phyloP scores from a whole-genome alignment of 768 basidiomycete species.

The Pleurotus cornucopiae region DNA sequence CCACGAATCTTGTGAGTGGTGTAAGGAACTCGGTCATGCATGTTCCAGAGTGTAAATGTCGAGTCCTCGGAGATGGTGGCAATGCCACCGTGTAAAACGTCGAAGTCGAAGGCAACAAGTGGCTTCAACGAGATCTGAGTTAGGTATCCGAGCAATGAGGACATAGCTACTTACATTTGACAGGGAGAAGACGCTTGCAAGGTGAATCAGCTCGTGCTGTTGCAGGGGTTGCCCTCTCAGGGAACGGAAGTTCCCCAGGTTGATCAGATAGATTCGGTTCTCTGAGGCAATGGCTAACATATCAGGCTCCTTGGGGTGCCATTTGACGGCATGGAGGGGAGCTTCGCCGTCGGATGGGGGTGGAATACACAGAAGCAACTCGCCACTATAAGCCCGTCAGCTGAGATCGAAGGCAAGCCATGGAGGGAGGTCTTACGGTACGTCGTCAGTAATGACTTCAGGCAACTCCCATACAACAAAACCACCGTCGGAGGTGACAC shows the following conservation, averaged over 20 bases:
- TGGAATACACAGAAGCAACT: slow-evolving; percentile 62
- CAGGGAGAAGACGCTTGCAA: slow-evolving; percentile 64
- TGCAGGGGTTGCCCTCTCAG: slow-evolving; percentile 64
- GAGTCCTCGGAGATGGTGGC: slow-evolving; percentile 83
- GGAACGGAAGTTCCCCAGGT: slow-evolving; percentile 42
- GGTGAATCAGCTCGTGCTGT: slow-evolving; percentile 64
- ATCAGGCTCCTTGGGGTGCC: slow-evolving; percentile 82
- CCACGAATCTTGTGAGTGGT: slow-evolving; percentile 74
- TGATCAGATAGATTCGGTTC: slow-evolving; percentile 70
- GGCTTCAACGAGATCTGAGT: slow-evolving; percentile 38
- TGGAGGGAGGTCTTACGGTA: slow-evolving; percentile 53
- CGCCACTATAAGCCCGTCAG: slow-evolving; percentile 42
- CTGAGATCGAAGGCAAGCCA: slow-evolving; percentile 3
- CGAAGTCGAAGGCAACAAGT: slow-evolving; percentile 83
- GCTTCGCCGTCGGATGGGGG: slow-evolving; percentile 58
- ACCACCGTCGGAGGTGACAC: slow-evolving; percentile 84
- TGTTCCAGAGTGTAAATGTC: slow-evolving; percentile 78
- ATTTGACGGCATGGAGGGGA: slow-evolving; percentile 72
- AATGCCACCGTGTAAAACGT: slow-evolving; percentile 69
- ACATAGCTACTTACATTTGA: slow-evolving; percentile 52
- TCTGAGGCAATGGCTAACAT: slow-evolving; percentile 82
- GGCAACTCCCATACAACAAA: slow-evolving; percentile 89
- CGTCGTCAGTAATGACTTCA: slow-evolving; percentile 79
- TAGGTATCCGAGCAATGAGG: not conserved
- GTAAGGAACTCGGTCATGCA: slow-evolving; percentile 72